Conservation (phyloP, 169 alveolate genomes). For the Ichthyophthirius multifiliis region DNA sequence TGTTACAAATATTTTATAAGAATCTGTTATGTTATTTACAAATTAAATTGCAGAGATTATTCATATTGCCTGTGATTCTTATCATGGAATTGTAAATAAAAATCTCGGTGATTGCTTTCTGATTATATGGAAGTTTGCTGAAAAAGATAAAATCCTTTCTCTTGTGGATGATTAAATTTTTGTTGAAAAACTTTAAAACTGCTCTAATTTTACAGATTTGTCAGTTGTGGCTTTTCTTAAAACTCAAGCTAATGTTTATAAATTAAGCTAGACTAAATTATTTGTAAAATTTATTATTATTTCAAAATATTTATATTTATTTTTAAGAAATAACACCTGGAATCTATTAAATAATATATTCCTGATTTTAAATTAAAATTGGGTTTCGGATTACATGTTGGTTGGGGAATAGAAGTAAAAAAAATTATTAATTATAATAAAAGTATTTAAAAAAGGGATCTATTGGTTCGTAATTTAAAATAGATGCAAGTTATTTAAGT, state of each 20-base stretch:
- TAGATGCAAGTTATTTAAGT: conserved; percentile 93
- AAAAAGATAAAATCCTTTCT: conserved; percentile 54
- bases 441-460: conserved; percentile 82
- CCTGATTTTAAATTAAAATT: conserved; percentile 55
- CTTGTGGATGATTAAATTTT: conserved; percentile 39
- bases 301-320: conserved; percentile 55
- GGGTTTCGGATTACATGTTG: conserved; percentile 64
- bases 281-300: conserved; percentile 27
- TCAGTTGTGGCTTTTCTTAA: conserved; percentile 83
- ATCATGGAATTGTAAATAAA: conserved; percentile 94
- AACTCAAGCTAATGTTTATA: conserved; percentile 72
- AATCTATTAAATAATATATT: conserved; percentile 50
- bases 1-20: conserved; percentile 79
- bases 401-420: conserved; percentile 59
- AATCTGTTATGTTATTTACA: conserved; percentile 87
- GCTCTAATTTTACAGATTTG: conserved; percentile 61
- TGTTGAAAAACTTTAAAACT: not conserved
- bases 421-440: not conserved
- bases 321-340: conserved; percentile 50
- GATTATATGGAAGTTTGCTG: conserved; percentile 91
- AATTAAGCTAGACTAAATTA: conserved; percentile 41
- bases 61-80: conserved; percentile 90
- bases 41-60: conserved; percentile 94
- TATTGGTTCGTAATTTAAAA: conserved; percentile 94
- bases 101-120: conserved; percentile 96